These are phyloP conservation scores for Sicyos baderoa DNA, from an alignment of 306 rosid genomes.

Conservation along the genomic window DNA sequence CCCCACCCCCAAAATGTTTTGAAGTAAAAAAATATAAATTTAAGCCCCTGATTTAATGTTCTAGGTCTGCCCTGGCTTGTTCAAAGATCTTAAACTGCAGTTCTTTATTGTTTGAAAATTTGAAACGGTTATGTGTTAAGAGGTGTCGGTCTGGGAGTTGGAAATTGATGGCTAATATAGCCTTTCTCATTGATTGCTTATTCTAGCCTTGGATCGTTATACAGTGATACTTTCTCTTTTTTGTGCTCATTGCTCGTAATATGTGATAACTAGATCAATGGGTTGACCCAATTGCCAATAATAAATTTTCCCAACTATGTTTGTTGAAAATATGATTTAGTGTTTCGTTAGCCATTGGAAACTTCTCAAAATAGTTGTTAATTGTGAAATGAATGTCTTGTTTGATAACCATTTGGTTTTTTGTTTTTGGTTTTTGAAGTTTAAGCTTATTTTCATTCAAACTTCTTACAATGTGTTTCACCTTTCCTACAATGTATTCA, in stretches of 20 bases:
- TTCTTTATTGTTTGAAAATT: constrained; percentile 2
- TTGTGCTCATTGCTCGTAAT: not conserved
- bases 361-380: not conserved
- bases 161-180: not conserved
- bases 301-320: not conserved
- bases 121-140: not conserved
- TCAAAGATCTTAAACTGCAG: constrained; percentile 21
- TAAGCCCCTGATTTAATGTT: no score
- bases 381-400: constrained; percentile 7
- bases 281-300: not conserved
- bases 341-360: not conserved
- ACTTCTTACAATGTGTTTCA: no score
- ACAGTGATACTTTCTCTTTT: not conserved
- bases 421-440: no score
- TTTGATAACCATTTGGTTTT: no score
- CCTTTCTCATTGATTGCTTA: constrained; percentile 1
- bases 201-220: not conserved
- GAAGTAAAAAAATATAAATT: no score
- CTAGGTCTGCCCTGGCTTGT: no score
- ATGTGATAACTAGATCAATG: constrained; percentile 4
- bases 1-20: no score
- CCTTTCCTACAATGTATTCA: no score
- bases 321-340: not conserved
- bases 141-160: not conserved
- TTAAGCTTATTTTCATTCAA: no score